Percentiles rank a stretch among this genome's conserved stretches.
These are phyloP conservation scores for Strigomonas culicis DNA, from an alignment of 208 protist species.

Conservation along the genomic window DNA sequence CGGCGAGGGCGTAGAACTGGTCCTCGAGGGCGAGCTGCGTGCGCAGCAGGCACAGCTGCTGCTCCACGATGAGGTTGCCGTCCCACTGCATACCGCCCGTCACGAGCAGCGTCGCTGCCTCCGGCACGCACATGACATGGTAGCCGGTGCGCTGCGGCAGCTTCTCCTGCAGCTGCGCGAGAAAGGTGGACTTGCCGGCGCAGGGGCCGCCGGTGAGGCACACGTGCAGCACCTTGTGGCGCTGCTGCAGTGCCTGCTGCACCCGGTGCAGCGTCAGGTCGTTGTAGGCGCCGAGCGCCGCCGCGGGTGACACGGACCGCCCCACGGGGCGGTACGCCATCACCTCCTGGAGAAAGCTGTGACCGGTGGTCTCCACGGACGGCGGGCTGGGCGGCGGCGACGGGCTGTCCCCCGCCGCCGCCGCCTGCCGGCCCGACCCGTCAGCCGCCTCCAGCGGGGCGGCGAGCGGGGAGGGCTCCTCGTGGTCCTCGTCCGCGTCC, in stretches of 20 bases:
- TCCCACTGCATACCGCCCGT: conserved; percentile 70
- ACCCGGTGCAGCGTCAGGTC: conserved; percentile 36
- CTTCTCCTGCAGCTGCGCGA: conserved; percentile 55
- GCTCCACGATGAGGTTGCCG: conserved; percentile 30
- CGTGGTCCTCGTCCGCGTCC: too few relatives aligned
- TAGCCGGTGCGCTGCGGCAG: conserved; percentile 61
- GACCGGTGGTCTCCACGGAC: too few relatives aligned
- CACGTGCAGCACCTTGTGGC: conserved; percentile 56
- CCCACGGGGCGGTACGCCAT: conserved; percentile 35
- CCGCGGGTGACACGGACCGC: conserved; percentile 55
- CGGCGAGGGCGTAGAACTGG: conserved; percentile 62
- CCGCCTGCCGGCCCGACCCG: too few relatives aligned
- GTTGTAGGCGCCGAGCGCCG: conserved; percentile 38
- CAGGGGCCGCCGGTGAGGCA: conserved; percentile 83
- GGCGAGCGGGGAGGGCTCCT: too few relatives aligned
- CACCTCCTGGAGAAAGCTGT: too few relatives aligned
- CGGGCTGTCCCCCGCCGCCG: too few relatives aligned
- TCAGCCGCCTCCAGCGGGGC: too few relatives aligned
- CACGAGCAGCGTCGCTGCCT: conserved; percentile 79
- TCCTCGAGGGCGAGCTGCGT: conserved; percentile 77
- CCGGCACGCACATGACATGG: conserved; percentile 74
- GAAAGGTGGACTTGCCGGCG: conserved; percentile 75
- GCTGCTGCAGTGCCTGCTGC: conserved; percentile 42
- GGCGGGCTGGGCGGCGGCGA: too few relatives aligned
- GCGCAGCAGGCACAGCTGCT: conserved; percentile 61